Percentiles rank a stretch among this genome's conserved stretches.
Conservation (phyloP, 495 filamentous ascomycete species). For the Aspergillus egyptiacus region DNA sequence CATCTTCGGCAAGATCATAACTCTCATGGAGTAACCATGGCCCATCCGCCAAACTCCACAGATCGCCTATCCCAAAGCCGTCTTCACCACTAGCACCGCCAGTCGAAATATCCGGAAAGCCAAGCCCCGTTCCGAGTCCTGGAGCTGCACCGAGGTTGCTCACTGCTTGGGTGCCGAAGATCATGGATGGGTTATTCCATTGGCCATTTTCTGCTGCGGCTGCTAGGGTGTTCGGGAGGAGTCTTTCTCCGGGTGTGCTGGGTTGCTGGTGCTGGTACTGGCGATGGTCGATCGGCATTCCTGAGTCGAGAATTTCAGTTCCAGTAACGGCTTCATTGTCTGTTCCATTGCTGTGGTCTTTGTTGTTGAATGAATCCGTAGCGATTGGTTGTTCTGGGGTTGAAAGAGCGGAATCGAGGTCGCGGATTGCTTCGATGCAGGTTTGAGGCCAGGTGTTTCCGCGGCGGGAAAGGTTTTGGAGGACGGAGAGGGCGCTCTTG, state of each 20-base stretch:
- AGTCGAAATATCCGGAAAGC: not conserved
- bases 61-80: constrained; percentile 20
- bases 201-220: not conserved
- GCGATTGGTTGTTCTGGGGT: constrained; percentile 7
- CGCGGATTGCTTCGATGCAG: constrained; percentile 37
- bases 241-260: constrained; percentile 1
- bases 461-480: constrained; percentile 32
- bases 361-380: not conserved
- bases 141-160: not conserved
- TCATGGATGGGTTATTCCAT: constrained; percentile 8
- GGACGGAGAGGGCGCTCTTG: constrained; percentile 26
- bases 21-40: constrained; percentile 38
- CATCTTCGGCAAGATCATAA: constrained; percentile 12
- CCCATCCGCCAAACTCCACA: constrained; percentile 40
- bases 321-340: not conserved
- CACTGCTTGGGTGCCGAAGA: constrained; percentile 13
- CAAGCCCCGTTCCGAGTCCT: not conserved
- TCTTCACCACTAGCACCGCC: constrained; percentile 1
- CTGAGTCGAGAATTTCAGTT: not conserved
- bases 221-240: not conserved
- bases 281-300: not conserved
- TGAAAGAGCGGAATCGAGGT: constrained; percentile 32
- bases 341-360: not conserved
- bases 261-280: not conserved
- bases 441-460: constrained; percentile 38